These are phyloP conservation scores for Hygrocybe punicea DNA, from an alignment of 768 basidiomycete species.

Conservation along the genomic window DNA sequence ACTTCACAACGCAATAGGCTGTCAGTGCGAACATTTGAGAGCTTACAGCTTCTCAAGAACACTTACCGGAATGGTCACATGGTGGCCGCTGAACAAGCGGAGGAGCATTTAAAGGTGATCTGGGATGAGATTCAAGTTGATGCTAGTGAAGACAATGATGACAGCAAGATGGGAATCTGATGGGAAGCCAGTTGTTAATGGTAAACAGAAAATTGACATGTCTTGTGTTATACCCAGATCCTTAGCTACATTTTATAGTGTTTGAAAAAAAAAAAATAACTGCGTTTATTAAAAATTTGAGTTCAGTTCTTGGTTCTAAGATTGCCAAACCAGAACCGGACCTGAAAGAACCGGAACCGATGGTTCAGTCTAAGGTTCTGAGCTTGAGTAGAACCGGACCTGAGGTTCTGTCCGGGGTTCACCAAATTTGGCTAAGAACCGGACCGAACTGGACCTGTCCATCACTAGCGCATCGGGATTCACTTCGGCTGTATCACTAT, in stretches of 20 bases:
- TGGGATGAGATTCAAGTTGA: neutral
- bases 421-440: neutral
- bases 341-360: neutral
- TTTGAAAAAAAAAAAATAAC: neutral
- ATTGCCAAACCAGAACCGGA: neutral
- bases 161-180: too few species aligned
- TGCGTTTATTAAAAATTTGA: neutral
- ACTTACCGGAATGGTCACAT: conserved; percentile 28
- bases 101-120: neutral
- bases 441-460: neutral
- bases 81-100: conserved; percentile 16
- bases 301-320: neutral
- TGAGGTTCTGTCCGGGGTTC: neutral
- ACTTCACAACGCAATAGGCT: conserved; percentile 19
- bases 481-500: too few species aligned
- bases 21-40: conserved; percentile 20
- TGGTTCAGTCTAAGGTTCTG: neutral
- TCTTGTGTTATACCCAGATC: neutral
- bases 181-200: too few species aligned
- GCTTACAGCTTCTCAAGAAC: conserved; percentile 29
- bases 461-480: too few species aligned
- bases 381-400: neutral
- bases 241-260: neutral
- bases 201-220: neutral
- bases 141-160: neutral